Base-by-base conservation (phyloP, 352 stramenopile genomes). In the Phytophthora cactorum region DNA sequence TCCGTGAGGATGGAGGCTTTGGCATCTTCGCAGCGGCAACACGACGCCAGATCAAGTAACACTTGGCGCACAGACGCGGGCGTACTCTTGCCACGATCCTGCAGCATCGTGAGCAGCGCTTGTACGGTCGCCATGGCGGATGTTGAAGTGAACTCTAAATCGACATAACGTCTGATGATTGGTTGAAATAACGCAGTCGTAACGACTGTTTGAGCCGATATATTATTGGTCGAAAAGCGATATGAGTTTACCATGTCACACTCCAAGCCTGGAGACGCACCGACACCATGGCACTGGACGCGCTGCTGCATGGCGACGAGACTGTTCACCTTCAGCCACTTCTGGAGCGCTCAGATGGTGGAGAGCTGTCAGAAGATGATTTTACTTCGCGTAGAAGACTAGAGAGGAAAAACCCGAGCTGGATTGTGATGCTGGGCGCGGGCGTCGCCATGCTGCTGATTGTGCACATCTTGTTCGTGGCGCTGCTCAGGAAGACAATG, bases 391-490 rank as follows among this genome's bases (percentile, higher is more conserved):
- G 27, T 22, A 51, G 14, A 29, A 49, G 25, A 10, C 32, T 14
- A 52, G 41, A 22, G 12, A 66, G 3, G 46, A 72, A 57, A 27
- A 59, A 17, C 1, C 38, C 61, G 27, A 66, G 43, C 17, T 82
- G 64, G 68, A 32, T 72, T 32, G n/a, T 77, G 25, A 43, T 70
- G 34, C 55, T 86, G 14, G 68, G 59, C n/a, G 61, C 64, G 3
- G 51, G 53, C 1, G 45, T 49, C 9, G 61, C 85, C 25, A 39
- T 83, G 58, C 38, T 89, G 11, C 56, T 92, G 43, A 59, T 80
- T 5, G 64, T 89, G 14, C 84, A 94, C 59, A 50, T 92, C 2
- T 46, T 86, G 58, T 93, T 91, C 41, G 81, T 92, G 44, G 65
- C 76, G 36, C 65, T 87, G 52, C 63, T 95, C 52, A 71, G 78